Base-by-base conservation (phyloP, 2,329 filamentous ascomycete genomes). In the Teratosphaeria epicoccoides region DNA sequence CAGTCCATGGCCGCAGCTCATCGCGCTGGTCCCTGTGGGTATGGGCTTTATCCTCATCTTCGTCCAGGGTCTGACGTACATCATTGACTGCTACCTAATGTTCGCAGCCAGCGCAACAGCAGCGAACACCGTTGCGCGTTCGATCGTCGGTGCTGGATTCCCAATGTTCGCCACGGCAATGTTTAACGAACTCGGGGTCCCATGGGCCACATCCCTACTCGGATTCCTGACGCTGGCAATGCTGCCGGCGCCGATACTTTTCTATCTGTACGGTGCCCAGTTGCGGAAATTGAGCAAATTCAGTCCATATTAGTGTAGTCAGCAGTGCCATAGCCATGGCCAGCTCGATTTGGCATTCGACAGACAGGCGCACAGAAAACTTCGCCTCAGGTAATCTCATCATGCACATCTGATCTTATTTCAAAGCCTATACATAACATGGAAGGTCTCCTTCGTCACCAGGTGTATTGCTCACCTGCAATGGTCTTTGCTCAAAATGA, bases 41-140 rank as follows among this genome's bases (percentile, higher is more conserved):
- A 28, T 43, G 14, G 63, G 72, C 20, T 67, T 74, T 47, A 55
- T 74, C n/a, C 63, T 75, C 57, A 70, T 75, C 43, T 74, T 75
- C 64, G 61, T 73, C 52, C 68, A 71, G 22, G 71, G 68, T 1
- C 6, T 46, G 5, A 47, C 70, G 53, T 76, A 74, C 56, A 66
- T 75, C 46, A 68, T 76, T 47, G 72, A 75, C 54, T 66, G 69
- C 12, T 75, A 75, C 52, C 52, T 68, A 6, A 63, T 67, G 57
- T 56, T 66, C 47, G 64, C 65, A 5, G 68, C 67, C 46, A 59
- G 54, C 2, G 63, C 63, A 6, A 51, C 64, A 12, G 61, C 69
- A 0, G 64, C 61, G 6, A 71, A 71, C 49, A 61, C 64, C 23
- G 65, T 71, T 46, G 54, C 70, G 24, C 55, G 70, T 40, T 63